Evolutionary conservation across 495 filamentous ascomycete genomes (phyloP), one percentile per base, ranked within the genome.

Genomic region (Penicillium paxilli): DNA sequence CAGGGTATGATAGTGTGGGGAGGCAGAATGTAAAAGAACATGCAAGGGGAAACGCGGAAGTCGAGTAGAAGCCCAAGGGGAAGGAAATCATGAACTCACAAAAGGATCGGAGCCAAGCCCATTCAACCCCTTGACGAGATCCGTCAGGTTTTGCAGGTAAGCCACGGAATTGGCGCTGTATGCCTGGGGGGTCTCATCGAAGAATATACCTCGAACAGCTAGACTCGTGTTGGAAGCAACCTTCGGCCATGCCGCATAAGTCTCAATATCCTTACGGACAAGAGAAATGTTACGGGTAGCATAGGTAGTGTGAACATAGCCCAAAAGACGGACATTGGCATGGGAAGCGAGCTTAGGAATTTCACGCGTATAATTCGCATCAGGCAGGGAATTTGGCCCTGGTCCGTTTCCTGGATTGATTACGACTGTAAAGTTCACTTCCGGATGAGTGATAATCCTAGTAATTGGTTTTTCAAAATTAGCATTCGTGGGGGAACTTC

Each of bases 371-470:
- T 85, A 83, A 62, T 81, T 80, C 41, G 58, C 70, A 58, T 82
- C 77, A 1, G 82, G 80, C 30, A 70, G 44, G 8, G 69, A 35
- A 46, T 65, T 53, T 26, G 66, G 51, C 19, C 82, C 81, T 11
- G 82, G 82, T 1, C 82, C 82, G 45, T 70, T 81, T 44, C 70
- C 64, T 23, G 82, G 82, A 53, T 85, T 85, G 59, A 84, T 68
- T 51, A 85, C 71, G 30, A 83, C 70, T 7, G 74, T 69, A 60
- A 84, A 85, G 52, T 74, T 70, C 49, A 80, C 61, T 45, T 70
- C 33, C 11, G 79, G 77, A 57, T 82, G 56, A 10, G 54, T 22
- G 49, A 64, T 52, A 53, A 79, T 66, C 66, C 78, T 69, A 71
- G 66, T 60, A 49, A n/a, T n/a, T 52, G 19, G 49, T 21, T 44